Conservation (phyloP, 2,329 filamentous ascomycete genomes). For the Neonectria faginata region DNA sequence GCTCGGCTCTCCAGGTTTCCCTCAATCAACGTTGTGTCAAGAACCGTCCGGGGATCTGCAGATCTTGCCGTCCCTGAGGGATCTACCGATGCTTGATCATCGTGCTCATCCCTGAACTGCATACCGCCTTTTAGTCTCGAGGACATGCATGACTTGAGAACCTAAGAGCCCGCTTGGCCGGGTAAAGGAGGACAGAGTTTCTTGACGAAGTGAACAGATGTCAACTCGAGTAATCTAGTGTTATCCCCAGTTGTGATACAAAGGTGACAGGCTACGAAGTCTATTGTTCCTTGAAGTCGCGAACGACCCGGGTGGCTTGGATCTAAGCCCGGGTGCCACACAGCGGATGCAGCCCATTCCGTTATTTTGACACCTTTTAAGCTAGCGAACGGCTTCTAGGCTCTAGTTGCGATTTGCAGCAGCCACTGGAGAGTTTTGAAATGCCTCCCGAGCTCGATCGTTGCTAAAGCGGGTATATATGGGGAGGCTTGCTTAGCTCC, state of each 20-base stretch:
- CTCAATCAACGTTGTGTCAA: not conserved
- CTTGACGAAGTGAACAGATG: not conserved
- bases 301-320: not conserved
- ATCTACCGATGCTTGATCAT: not conserved
- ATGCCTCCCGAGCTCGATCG: not conserved
- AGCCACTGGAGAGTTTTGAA: not conserved
- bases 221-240: too few relatives aligned
- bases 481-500: not conserved
- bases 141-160: not conserved
- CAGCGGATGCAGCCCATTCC: not conserved
- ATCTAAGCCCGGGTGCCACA: not conserved
- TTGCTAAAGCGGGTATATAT: not conserved
- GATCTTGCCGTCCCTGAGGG: not conserved
- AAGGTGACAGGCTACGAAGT: not conserved
- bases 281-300: not conserved
- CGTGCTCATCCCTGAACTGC: not conserved
- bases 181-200: not conserved
- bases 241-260: not conserved
- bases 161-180: not conserved
- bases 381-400: not conserved
- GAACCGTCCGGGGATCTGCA: not conserved
- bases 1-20: not conserved
- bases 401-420: not conserved
- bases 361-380: not conserved
- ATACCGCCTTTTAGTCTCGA: not conserved